A percentile compares a stretch with the other conserved stretches of the same genome.
Evolutionary conservation across 176 grass and related monocot genomes (phyloP).

Genomic region (Elaeis guineensis): DNA sequence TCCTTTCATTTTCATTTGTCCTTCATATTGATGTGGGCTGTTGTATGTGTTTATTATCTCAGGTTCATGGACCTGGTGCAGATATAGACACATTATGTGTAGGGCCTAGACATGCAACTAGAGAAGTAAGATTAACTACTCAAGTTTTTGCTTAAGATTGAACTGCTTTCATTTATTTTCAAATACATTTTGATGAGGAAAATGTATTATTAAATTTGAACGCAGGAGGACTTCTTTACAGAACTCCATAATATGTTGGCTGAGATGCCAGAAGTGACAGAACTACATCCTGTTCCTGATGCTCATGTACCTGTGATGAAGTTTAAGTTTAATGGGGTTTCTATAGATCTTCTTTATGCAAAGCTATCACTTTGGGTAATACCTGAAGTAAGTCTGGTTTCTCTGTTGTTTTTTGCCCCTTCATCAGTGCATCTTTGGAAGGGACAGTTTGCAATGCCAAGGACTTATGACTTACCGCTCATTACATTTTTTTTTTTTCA

Average conservation of each 20-base stretch:
- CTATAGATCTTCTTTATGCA: slow-evolving; percentile 84
- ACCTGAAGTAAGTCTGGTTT: slow-evolving; percentile 65
- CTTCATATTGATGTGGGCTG: neutral
- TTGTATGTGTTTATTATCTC: slow-evolving; percentile 5
- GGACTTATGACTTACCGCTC: too few relatives aligned
- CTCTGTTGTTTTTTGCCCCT: slow-evolving; percentile 5
- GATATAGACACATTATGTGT: slow-evolving; percentile 93
- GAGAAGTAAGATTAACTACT: slow-evolving; percentile 52
- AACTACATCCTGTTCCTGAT: slow-evolving; percentile 90
- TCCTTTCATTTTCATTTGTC: too few relatives aligned
- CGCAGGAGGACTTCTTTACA: slow-evolving; percentile 77
- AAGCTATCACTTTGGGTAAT: slow-evolving; percentile 68
- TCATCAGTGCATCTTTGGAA: neutral
- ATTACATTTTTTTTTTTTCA: too few relatives aligned
- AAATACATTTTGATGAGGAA: neutral
- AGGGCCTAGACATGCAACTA: slow-evolving; percentile 64
- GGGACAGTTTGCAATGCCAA: too few relatives aligned
- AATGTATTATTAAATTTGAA: slow-evolving; percentile 5
- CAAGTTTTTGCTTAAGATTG: slow-evolving; percentile 2
- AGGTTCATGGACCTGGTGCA: slow-evolving; percentile 92
- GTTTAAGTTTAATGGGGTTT: slow-evolving; percentile 73
- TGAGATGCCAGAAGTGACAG: slow-evolving; percentile 77
- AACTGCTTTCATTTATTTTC: slow-evolving; percentile 6
- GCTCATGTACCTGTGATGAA: slow-evolving; percentile 75
- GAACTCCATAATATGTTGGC: slow-evolving; percentile 69